These are phyloP conservation scores for Naganishia sp. DNA, from an alignment of 1,284 basidiomycete genomes.

Conservation along the genomic window DNA sequence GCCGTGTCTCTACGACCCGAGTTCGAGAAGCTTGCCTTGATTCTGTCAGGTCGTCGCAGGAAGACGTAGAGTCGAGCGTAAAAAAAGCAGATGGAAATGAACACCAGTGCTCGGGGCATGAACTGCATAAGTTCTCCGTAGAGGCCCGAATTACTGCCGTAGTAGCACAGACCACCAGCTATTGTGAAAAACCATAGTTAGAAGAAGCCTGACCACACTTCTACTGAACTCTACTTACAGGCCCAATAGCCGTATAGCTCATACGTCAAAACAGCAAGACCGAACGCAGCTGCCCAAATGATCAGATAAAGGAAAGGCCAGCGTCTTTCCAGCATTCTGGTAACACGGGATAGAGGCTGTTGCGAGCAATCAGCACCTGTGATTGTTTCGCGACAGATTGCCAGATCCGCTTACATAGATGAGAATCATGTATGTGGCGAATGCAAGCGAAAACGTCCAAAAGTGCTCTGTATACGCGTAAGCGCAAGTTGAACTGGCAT, in stretches of 20 bases:
- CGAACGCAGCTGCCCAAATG: conserved; percentile 45
- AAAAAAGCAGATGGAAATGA: conserved; percentile 48
- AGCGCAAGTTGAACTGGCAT: neutral
- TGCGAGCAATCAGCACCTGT: neutral
- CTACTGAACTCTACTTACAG: conserved; percentile 31
- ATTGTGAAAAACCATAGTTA: conserved; percentile 10
- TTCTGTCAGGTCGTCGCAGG: conserved; percentile 53
- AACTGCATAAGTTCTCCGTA: conserved; percentile 54
- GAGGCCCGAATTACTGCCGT: conserved; percentile 46
- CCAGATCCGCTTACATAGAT: conserved; percentile 41
- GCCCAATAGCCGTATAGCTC: conserved; percentile 47
- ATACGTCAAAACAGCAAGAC: conserved; percentile 43
- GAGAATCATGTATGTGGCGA: conserved; percentile 54
- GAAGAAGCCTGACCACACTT: neutral
- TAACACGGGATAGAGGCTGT: conserved; percentile 49
- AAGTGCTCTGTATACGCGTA: conserved; percentile 45
- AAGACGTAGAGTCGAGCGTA: conserved; percentile 54
- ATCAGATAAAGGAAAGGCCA: conserved; percentile 48
- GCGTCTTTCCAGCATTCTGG: conserved; percentile 46
- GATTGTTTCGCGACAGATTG: neutral
- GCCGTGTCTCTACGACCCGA: conserved; percentile 2
- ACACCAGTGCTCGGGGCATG: conserved; percentile 51
- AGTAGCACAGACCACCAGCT: conserved; percentile 51
- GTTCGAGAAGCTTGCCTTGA: conserved; percentile 35
- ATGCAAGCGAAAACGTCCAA: conserved; percentile 51